Evolutionary conservation across 129 eudicot species (phyloP).

Genomic region (Glebionis coronaria): DNA sequence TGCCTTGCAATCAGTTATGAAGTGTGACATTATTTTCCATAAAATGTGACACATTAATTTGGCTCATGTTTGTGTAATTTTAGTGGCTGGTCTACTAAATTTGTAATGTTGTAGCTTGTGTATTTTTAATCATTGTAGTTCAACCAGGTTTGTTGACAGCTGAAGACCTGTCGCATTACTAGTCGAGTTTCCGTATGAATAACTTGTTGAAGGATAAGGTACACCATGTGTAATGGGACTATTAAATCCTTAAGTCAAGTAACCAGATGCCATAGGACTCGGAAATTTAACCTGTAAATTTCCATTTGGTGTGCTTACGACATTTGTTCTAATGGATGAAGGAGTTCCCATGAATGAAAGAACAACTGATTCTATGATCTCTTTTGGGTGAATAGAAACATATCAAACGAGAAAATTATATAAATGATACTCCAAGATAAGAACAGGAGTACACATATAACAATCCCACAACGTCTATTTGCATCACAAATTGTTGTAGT

Average conservation of each 20-base stretch:
- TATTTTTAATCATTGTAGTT: too few relatives aligned
- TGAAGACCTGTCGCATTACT: slow-evolving; percentile 31
- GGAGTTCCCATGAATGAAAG: slow-evolving; percentile 49
- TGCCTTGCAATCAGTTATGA: too few relatives aligned
- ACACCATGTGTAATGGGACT: slow-evolving; percentile 61
- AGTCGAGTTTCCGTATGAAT: slow-evolving; percentile 32
- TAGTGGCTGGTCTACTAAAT: too few relatives aligned
- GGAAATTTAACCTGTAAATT: slow-evolving; percentile 52
- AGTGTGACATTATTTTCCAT: too few relatives aligned
- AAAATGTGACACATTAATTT: too few relatives aligned
- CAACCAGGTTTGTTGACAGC: slow-evolving; percentile 37
- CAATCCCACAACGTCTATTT: too few relatives aligned
- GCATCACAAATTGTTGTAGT: too few relatives aligned
- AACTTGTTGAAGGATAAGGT: slow-evolving; percentile 45
- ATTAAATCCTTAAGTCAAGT: slow-evolving; percentile 42
- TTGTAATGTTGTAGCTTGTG: too few relatives aligned
- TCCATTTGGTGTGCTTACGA: slow-evolving; percentile 59
- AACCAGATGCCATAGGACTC: slow-evolving; percentile 31
- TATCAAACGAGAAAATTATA: too few relatives aligned
- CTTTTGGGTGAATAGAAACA: slow-evolving; percentile 87
- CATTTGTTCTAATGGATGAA: slow-evolving; percentile 44
- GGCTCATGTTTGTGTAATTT: too few relatives aligned
- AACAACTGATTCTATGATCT: slow-evolving; percentile 90
- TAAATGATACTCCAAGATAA: too few relatives aligned
- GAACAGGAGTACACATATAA: too few relatives aligned